Conservation (phyloP, 2,329 filamentous ascomycete genomes). For the Paraphaeosphaeria minitans region DNA sequence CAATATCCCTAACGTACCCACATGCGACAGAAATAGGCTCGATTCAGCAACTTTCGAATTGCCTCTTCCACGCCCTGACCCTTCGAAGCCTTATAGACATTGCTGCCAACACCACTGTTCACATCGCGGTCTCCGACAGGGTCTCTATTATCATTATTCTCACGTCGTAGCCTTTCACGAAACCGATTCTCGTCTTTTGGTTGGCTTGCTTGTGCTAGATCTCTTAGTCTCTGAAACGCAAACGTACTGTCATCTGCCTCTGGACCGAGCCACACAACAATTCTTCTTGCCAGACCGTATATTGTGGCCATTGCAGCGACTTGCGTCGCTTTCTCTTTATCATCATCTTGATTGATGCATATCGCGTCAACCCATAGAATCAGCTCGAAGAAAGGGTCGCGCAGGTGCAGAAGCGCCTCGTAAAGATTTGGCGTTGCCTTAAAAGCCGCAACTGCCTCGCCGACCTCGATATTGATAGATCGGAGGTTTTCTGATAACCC, state of each 20-base stretch:
- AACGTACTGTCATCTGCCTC: slow-evolving; percentile 4
- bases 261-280: slow-evolving; percentile 20
- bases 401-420: slow-evolving; percentile 7
- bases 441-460: not conserved
- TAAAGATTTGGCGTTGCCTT: not conserved
- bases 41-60: slow-evolving; percentile 6
- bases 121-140: not conserved
- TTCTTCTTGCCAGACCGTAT: slow-evolving; percentile 13
- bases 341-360: slow-evolving; percentile 14
- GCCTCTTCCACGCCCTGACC: not conserved
- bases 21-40: slow-evolving; percentile 17
- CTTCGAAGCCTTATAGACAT: too few relatives aligned
- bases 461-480: not conserved
- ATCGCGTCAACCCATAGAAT: slow-evolving; percentile 13
- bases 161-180: not conserved
- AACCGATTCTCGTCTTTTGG: too few relatives aligned
- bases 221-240: not conserved
- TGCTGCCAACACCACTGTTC: too few relatives aligned
- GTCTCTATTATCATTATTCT: too few relatives aligned
- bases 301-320: slow-evolving; percentile 20
- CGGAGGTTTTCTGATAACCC: not conserved
- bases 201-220: not conserved
- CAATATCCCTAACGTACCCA: slow-evolving; percentile 3
- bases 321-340: slow-evolving; percentile 13
- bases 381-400: not conserved